phyloP scores from a whole-genome alignment of 345 rosid genomes.

The Lenwebbia sp. region DNA sequence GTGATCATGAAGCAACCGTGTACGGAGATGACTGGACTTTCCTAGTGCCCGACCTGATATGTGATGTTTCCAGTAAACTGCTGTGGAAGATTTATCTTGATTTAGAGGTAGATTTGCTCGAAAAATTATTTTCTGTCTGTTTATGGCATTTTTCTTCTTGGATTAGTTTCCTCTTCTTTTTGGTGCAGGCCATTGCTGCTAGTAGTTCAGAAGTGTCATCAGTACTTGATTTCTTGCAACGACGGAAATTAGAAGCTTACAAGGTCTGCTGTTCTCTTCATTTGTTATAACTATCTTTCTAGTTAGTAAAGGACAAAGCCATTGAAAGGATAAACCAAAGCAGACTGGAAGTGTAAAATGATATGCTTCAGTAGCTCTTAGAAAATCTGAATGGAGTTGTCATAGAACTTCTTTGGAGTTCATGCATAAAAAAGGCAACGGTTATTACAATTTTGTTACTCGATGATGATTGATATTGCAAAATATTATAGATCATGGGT shows the following conservation, averaged over 20 bases:
- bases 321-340: not conserved
- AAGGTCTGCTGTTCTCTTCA: conserved; percentile 36
- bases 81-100: conserved; percentile 91
- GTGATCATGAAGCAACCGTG: conserved; percentile 39
- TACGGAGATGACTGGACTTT: conserved; percentile 92
- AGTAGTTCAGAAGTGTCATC: conserved; percentile 90
- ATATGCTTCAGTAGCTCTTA: not conserved
- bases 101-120: conserved; percentile 57
- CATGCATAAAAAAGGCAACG: not conserved
- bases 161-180: conserved; percentile 4
- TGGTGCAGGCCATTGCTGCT: conserved; percentile 81
- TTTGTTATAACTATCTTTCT: not conserved
- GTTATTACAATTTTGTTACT: not conserved
- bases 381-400: not conserved
- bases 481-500: not conserved
- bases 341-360: not conserved
- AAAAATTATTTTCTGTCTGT: not conserved
- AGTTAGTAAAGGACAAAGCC: not conserved
- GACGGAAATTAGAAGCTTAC: conserved; percentile 80
- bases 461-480: not conserved
- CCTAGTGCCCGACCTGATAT: conserved; percentile 83
- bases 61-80: conserved; percentile 57
- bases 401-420: not conserved
- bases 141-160: not conserved
- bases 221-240: conserved; percentile 81